Evolutionary conservation across 768 basidiomycete genomes (phyloP).

Genomic region (Lactarius hatsudake): DNA sequence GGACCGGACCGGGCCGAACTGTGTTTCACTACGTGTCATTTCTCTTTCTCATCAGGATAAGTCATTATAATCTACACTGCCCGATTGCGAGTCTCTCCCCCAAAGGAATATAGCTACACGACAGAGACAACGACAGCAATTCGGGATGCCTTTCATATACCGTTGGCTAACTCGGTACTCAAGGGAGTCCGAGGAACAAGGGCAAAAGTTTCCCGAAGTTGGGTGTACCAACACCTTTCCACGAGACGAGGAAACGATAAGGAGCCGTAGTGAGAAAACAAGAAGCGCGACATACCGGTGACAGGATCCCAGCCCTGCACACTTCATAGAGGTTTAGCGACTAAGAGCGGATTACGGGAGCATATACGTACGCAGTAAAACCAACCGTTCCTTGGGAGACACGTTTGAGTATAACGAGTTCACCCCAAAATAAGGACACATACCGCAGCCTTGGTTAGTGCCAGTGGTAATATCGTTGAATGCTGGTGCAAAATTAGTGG

Average conservation of each 20-base stretch:
- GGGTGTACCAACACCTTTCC: constrained; percentile 32
- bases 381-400: constrained; percentile 26
- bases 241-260: background rate
- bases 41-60: background rate
- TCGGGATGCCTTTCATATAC: background rate
- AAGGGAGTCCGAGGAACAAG: constrained; percentile 32
- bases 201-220: constrained; percentile 31
- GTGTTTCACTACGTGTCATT: too few species aligned
- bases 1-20: too few species aligned
- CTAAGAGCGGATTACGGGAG: background rate
- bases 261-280: too few species aligned
- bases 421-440: background rate
- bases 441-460: constrained; percentile 29
- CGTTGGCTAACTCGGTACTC: background rate
- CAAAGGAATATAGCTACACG: background rate
- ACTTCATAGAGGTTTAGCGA: constrained; percentile 14
- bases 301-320: constrained; percentile 31
- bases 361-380: constrained; percentile 28
- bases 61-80: background rate
- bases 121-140: background rate
- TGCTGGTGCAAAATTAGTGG: constrained; percentile 22
- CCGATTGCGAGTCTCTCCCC: background rate
- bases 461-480: constrained; percentile 33
- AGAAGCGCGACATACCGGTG: constrained; percentile 22
- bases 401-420: background rate